Percentiles rank a stretch among this genome's conserved stretches.
These are phyloP conservation scores for Withania somnifera DNA, from an alignment of 305 asterid genomes.

Conservation along the genomic window DNA sequence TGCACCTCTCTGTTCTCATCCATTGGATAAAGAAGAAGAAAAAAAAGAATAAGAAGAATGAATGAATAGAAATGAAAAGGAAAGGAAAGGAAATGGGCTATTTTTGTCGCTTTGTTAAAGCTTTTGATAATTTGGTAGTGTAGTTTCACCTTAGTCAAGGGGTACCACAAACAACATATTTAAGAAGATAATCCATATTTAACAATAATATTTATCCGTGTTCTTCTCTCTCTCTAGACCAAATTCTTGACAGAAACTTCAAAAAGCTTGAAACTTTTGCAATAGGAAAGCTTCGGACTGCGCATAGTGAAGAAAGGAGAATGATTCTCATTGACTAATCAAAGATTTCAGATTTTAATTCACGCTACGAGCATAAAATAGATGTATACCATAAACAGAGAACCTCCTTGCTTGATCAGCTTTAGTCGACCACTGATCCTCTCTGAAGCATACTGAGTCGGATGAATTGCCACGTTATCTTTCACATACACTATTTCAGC, in stretches of 20 bases:
- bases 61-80: too few species aligned
- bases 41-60: too few species aligned
- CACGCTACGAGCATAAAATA: background rate
- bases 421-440: slow-evolving; percentile 95
- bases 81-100: too few species aligned
- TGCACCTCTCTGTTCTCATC: too few species aligned
- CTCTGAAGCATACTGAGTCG: slow-evolving; percentile 81
- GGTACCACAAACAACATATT: background rate
- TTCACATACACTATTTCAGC: slow-evolving; percentile 65
- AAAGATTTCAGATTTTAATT: background rate
- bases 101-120: too few species aligned
- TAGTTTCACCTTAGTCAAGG: background rate
- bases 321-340: background rate
- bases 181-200: background rate
- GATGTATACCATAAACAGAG: slow-evolving; percentile 65
- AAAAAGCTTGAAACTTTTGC: background rate
- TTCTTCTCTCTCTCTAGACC: background rate
- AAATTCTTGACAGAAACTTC: background rate
- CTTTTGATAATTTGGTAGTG: too few species aligned
- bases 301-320: background rate
- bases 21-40: too few species aligned
- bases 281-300: background rate
- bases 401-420: slow-evolving; percentile 75
- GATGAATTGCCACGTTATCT: slow-evolving; percentile 96
- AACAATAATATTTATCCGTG: background rate